phyloP scores from a whole-genome alignment of 2,329 filamentous ascomycete species.

The Tolypocladium cylindrosporum region DNA sequence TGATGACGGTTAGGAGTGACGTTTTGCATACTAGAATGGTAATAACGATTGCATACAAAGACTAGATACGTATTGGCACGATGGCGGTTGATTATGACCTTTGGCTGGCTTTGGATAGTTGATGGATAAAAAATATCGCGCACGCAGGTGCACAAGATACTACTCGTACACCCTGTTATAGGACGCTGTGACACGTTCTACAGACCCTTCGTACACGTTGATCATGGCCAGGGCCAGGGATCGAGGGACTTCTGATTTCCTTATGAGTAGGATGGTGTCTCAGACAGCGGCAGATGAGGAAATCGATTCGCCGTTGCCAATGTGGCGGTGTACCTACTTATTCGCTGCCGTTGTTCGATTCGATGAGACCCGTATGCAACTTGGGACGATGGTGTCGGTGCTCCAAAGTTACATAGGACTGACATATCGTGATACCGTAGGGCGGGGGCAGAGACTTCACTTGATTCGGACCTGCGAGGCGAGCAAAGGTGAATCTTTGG shows the following conservation, averaged over 20 bases:
- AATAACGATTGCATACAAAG: background rate
- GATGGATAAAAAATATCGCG: background rate
- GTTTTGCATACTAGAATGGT: background rate
- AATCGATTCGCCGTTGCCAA: background rate
- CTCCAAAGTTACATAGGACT: background rate
- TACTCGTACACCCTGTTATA: background rate
- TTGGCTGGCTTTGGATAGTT: background rate
- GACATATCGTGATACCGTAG: background rate
- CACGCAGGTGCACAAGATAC: background rate
- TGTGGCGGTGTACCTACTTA: background rate
- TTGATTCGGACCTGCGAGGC: background rate
- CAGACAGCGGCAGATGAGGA: background rate
- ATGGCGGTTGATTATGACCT: too few relatives aligned
- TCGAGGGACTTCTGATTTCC: background rate
- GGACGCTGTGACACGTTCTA: background rate
- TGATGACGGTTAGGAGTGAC: background rate
- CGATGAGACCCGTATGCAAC: background rate
- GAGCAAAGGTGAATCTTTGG: background rate
- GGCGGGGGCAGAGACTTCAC: background rate
- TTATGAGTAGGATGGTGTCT: background rate
- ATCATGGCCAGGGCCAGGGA: background rate
- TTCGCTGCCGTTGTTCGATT: background rate
- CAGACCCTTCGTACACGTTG: background rate
- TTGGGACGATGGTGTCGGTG: background rate
- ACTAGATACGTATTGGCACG: background rate